These are phyloP conservation scores for Termitomyces sp. DNA, from an alignment of 768 basidiomycete genomes.

Conservation along the genomic window DNA sequence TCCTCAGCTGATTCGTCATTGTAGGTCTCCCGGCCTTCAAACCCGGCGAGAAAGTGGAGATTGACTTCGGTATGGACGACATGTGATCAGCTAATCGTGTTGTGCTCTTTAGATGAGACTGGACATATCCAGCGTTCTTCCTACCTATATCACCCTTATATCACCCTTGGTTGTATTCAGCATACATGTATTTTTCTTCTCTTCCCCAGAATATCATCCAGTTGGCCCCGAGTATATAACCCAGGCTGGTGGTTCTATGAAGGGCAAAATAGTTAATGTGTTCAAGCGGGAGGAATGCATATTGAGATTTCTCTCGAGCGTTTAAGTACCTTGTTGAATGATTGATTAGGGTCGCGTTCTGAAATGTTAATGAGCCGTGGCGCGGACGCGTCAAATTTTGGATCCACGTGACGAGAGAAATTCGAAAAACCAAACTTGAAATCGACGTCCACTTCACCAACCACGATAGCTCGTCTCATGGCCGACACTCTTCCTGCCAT, in stretches of 20 bases:
- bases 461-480: conserved; percentile 7
- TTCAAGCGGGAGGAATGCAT: background rate
- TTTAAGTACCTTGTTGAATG: background rate
- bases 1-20: conserved; percentile 12
- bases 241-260: background rate
- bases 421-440: background rate
- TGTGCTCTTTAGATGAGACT: background rate
- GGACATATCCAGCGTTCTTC: background rate
- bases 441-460: background rate
- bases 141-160: background rate
- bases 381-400: background rate
- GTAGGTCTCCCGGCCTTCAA: conserved; percentile 97
- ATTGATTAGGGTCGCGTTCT: too few species aligned
- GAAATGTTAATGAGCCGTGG: too few species aligned
- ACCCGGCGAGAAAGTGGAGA: conserved; percentile 97
- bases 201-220: background rate
- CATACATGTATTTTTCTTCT: background rate
- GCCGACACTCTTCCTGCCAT: conserved; percentile 1
- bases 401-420: background rate
- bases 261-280: too few species aligned
- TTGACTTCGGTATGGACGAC: conserved; percentile 87
- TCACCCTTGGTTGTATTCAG: background rate
- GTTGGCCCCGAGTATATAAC: background rate
- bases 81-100: conserved; percentile 42
- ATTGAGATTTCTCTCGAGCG: background rate